A percentile compares a stretch with the other conserved stretches of the same genome.
Conservation (phyloP, 2,329 filamentous ascomycete genomes). For the Aspergillus piperis region DNA sequence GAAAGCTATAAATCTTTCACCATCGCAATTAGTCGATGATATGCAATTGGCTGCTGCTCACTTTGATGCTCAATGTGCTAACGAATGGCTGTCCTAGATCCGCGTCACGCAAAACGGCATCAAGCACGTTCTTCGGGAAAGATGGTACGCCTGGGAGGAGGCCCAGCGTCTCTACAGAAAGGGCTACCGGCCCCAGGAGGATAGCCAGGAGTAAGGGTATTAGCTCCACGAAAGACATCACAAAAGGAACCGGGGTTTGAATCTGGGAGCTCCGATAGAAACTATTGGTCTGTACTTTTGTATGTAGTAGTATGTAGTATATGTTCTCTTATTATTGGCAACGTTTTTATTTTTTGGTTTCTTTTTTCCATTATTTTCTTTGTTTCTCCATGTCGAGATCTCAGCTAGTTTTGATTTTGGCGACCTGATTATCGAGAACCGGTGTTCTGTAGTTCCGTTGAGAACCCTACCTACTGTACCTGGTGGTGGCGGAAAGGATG, state of each 20-base stretch:
- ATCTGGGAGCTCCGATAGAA: not conserved
- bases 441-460: too few relatives aligned
- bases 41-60: not conserved
- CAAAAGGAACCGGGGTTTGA: not conserved
- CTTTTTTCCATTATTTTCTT: not conserved
- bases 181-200: slow-evolving; percentile 39
- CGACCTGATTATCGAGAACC: not conserved
- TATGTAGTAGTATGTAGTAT: slow-evolving; percentile 10
- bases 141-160: slow-evolving; percentile 76
- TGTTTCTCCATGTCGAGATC: not conserved
- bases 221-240: not conserved
- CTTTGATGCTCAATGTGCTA: not conserved
- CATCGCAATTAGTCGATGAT: too few relatives aligned
- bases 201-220: slow-evolving; percentile 11
- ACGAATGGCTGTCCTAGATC: slow-evolving; percentile 57
- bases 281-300: slow-evolving; percentile 3
- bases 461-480: too few relatives aligned
- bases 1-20: not conserved
- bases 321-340: not conserved
- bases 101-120: slow-evolving; percentile 76
- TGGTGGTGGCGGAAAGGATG: not conserved
- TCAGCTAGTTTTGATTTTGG: not conserved
- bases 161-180: slow-evolving; percentile 39
- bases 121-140: slow-evolving; percentile 81
- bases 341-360: not conserved